Evolutionary conservation across 2,329 filamentous ascomycete species (phyloP).

Genomic region (Aspergillus neoniger): DNA sequence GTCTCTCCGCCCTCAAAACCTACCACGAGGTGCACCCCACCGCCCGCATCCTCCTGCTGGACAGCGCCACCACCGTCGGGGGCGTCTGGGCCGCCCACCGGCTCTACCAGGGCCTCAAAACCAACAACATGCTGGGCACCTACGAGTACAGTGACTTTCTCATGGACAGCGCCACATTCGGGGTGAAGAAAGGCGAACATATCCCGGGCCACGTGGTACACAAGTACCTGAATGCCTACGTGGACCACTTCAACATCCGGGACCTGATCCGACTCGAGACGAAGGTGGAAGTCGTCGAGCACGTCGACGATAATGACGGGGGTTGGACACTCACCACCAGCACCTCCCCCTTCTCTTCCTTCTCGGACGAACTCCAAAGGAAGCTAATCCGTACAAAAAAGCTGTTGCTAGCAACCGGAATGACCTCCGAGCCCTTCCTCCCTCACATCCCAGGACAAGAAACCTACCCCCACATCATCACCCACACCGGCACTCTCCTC

Average conservation of each 20-base stretch:
- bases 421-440: slow-evolving; percentile 60
- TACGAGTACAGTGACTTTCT: slow-evolving; percentile 76
- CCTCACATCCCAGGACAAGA: slow-evolving; percentile 55
- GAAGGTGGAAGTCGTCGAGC: slow-evolving; percentile 52
- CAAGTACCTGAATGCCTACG: slow-evolving; percentile 59
- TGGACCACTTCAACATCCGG: slow-evolving; percentile 55
- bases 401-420: slow-evolving; percentile 63
- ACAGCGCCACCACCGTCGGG: slow-evolving; percentile 60
- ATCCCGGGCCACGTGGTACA: slow-evolving; percentile 61
- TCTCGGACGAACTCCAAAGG: neutral
- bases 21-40: slow-evolving; percentile 61
- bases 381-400: slow-evolving; percentile 42
- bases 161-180: slow-evolving; percentile 59
- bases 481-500: slow-evolving; percentile 60
- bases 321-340: slow-evolving; percentile 27
- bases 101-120: slow-evolving; percentile 67
- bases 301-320: slow-evolving; percentile 43
- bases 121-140: slow-evolving; percentile 72
- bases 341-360: slow-evolving; percentile 20
- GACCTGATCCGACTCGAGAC: slow-evolving; percentile 53
- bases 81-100: slow-evolving; percentile 70
- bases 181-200: slow-evolving; percentile 54
- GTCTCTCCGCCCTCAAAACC: slow-evolving; percentile 63
- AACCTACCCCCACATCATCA: slow-evolving; percentile 55
- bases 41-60: slow-evolving; percentile 60